Percentiles rank a stretch among this genome's conserved stretches.
phyloP scores from a whole-genome alignment of 352 stramenopile species.

The Phytopythium ostracodes region DNA sequence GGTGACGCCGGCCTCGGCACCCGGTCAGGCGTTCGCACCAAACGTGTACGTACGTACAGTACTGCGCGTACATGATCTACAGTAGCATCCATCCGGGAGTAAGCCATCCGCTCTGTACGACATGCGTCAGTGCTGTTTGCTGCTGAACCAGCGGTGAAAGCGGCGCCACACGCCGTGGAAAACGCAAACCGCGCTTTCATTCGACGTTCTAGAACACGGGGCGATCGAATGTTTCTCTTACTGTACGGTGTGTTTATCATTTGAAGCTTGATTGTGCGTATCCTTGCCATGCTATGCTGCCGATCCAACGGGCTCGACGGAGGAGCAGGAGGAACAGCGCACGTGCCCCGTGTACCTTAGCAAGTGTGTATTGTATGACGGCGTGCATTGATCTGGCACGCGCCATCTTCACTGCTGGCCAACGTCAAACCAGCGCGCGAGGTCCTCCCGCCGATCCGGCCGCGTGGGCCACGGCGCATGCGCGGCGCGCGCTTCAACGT shows the following conservation, averaged over 20 bases:
- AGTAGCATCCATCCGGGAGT: too few relatives aligned
- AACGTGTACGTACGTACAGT: too few relatives aligned
- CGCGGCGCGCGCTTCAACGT: slow-evolving; percentile 3
- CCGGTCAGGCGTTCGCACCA: neutral
- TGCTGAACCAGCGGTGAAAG: too few relatives aligned
- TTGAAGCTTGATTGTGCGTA: neutral
- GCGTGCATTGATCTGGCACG: neutral
- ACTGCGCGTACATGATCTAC: too few relatives aligned
- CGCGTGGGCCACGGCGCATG: neutral
- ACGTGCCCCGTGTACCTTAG: too few relatives aligned
- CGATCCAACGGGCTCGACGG: neutral
- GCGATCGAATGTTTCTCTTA: neutral
- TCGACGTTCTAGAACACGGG: slow-evolving; percentile 1
- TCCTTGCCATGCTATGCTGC: slow-evolving; percentile 2
- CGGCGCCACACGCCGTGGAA: too few relatives aligned
- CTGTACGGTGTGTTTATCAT: neutral
- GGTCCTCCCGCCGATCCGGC: neutral
- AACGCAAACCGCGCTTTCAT: too few relatives aligned
- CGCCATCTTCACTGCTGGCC: slow-evolving; percentile 6
- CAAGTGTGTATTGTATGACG: too few relatives aligned
- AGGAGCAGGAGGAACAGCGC: neutral
- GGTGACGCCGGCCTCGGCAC: too few relatives aligned
- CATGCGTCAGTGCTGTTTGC: too few relatives aligned
- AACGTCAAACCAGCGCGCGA: neutral
- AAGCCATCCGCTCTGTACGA: too few relatives aligned